These are phyloP conservation scores for Fraxinus platypoda DNA, from an alignment of 305 asterid species.

Conservation along the genomic window DNA sequence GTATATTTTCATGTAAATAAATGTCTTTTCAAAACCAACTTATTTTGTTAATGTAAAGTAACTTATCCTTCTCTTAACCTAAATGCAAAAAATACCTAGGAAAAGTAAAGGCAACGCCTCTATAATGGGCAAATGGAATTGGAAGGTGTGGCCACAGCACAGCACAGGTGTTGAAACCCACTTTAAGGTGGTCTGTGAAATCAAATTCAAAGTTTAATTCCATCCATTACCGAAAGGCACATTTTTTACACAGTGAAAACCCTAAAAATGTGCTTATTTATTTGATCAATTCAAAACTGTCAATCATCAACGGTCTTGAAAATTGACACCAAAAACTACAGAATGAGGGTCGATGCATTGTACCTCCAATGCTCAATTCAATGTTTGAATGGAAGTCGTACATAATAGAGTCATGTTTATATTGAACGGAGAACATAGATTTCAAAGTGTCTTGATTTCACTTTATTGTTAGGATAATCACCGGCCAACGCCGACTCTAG, in stretches of 20 bases:
- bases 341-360: not conserved
- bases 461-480: not conserved
- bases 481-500: not conserved
- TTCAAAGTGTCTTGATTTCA: not conserved
- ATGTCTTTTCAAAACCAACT: conserved; percentile 26
- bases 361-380: not conserved
- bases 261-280: conserved; percentile 3
- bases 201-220: conserved; percentile 16
- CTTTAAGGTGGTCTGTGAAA: conserved; percentile 5
- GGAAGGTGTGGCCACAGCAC: not conserved
- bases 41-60: not conserved
- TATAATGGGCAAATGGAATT: not conserved
- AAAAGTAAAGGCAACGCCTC: conserved; percentile 18
- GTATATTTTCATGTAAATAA: conserved; percentile 1
- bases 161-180: not conserved
- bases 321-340: not conserved
- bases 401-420: not conserved
- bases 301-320: not conserved
- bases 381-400: not conserved
- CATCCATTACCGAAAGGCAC: conserved; percentile 47
- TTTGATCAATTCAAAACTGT: not conserved
- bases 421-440: not conserved
- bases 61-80: not conserved
- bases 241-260: not conserved
- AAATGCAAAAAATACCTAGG: conserved; percentile 10